Base-by-base conservation (phyloP, 2,329 filamentous ascomycete species). In the Tolypocladium cylindrosporum region DNA sequence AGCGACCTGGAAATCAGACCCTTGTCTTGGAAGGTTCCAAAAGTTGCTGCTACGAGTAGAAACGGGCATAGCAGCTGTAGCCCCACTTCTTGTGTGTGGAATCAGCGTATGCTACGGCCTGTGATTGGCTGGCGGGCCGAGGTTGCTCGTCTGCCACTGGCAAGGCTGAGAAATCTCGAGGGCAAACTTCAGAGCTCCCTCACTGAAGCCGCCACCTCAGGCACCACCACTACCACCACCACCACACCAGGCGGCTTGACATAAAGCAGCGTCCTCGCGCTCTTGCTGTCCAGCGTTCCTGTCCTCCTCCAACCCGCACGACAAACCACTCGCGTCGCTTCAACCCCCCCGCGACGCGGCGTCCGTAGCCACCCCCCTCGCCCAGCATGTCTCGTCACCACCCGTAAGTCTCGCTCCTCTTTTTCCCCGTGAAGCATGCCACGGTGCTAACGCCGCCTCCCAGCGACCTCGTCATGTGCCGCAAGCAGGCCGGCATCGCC, bases 401-500 rank as follows among this genome's bases (percentile, higher is more conserved):
- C 74, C 92, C 92, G 87, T 89, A 80, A 79, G 85, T 79, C 55
- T 45, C 31, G 3, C 14, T 3, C 27, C 16, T 19, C 14, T 31
- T 13, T 2, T 8, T 3, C 9, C 8, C 19, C 16, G 31, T 36
- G 53, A 41, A 55, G 50, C 57, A 40, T 40, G 40, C 54, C 51
- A 57, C 21, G 48, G 27, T 24, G 7, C 43, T 41, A 8, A 52
- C 51, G 58, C 73, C 72, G 66, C 73, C 67, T 27, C 45, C 36
- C 70, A 90, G 88, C 75, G 94, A 99, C 80, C 87, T 99, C 66
- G 94, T 99, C 68, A 97, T 97, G 93, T 99, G 94, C 84, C 92
- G 93, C 79, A 99, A 99, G 79, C 93, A 96, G 74, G 82, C 93
- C 61, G 94, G 94, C 77, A 97, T 97, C 73, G 90, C 92, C 69